Percentiles rank a stretch among this genome's conserved stretches.
These are phyloP conservation scores for Telfairia occidentalis DNA, from an alignment of 331 rosid genomes.

Conservation along the genomic window DNA sequence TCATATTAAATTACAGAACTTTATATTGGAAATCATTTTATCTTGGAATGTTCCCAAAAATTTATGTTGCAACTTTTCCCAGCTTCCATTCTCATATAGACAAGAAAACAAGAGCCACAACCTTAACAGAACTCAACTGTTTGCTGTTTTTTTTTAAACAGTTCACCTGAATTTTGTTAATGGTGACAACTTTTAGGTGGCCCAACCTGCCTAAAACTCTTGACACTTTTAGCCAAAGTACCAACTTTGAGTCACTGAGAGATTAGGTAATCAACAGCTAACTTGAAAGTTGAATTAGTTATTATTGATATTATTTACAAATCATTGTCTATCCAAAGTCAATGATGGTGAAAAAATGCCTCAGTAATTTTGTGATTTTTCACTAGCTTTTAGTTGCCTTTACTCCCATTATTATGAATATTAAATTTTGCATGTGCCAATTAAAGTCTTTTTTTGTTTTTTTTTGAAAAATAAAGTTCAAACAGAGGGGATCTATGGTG, in stretches of 20 bases:
- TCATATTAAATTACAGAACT: no score
- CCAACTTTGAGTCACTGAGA: not conserved
- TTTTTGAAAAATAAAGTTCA: no score
- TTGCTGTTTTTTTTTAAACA: not conserved
- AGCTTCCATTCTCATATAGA: no score
- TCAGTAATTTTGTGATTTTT: not conserved
- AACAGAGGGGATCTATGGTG: no score
- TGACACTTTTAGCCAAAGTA: not conserved
- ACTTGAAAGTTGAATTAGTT: not conserved
- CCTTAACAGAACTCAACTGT: not conserved
- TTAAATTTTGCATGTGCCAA: no score
- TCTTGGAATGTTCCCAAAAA: no score
- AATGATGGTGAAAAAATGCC: not conserved
- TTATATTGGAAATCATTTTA: no score
- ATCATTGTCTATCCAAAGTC: not conserved
- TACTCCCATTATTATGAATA: not conserved
- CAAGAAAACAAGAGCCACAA: not conserved
- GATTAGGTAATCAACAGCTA: not conserved
- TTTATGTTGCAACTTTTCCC: no score
- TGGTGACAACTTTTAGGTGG: not conserved
- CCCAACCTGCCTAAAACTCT: constrained; percentile 5
- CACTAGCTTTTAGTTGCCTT: not conserved
- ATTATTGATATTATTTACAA: not conserved
- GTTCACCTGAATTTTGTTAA: not conserved
- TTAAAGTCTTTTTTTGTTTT: no score